Evolutionary conservation across 148 eudicot genomes (phyloP).

Genomic region (Diospyros lotus): DNA sequence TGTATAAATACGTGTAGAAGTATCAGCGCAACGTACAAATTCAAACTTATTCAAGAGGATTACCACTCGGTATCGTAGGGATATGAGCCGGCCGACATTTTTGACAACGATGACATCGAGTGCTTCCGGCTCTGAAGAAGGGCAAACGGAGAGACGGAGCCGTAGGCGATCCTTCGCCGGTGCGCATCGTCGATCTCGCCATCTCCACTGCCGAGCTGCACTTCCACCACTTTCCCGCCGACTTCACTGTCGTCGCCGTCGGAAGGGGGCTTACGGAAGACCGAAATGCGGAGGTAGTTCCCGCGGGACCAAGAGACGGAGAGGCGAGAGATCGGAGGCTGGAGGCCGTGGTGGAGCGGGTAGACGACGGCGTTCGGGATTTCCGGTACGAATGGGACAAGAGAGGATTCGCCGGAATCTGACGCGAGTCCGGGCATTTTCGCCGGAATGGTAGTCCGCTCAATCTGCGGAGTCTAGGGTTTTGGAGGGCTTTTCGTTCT

Average conservation of each 20-base stretch:
- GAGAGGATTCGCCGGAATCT: slow-evolving; percentile 38
- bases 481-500: slow-evolving; percentile 7
- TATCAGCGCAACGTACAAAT: background rate
- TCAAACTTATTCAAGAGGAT: background rate
- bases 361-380: slow-evolving; percentile 21
- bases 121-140: slow-evolving; percentile 74
- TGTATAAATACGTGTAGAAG: background rate
- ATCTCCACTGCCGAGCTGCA: slow-evolving; percentile 39
- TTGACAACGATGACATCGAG: slow-evolving; percentile 27
- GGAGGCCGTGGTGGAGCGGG: slow-evolving; percentile 64
- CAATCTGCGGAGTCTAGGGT: slow-evolving; percentile 12
- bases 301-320: slow-evolving; percentile 86
- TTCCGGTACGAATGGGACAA: slow-evolving; percentile 28
- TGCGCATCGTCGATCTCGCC: slow-evolving; percentile 43
- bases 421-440: slow-evolving; percentile 53
- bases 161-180: slow-evolving; percentile 84
- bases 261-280: slow-evolving; percentile 25
- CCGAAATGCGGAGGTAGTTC: slow-evolving; percentile 72
- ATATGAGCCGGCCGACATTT: slow-evolving; percentile 22
- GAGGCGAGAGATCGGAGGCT: slow-evolving; percentile 60
- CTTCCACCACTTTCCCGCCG: slow-evolving; percentile 69
- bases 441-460: slow-evolving; percentile 14
- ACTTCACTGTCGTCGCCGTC: slow-evolving; percentile 14
- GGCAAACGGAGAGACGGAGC: slow-evolving; percentile 80
- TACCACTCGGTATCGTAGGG: slow-evolving; percentile 54